phyloP scores from a whole-genome alignment of 1,139 yeast species.

The Yamadazyma sp. region DNA sequence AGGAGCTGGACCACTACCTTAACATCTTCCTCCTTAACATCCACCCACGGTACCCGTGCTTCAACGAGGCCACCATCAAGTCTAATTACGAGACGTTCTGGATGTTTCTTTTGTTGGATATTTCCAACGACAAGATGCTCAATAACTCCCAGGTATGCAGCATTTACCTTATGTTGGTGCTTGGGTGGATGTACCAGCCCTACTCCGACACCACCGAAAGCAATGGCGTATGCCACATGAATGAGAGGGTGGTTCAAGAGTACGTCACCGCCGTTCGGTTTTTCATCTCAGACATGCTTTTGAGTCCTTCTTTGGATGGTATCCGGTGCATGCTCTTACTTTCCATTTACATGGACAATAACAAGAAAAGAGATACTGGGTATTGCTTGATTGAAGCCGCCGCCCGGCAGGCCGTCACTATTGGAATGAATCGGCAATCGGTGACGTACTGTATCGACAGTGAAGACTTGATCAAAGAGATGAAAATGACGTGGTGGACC shows the following conservation, averaged over 20 bases:
- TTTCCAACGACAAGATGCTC: constrained; percentile 7
- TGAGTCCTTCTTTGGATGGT: constrained; percentile 42
- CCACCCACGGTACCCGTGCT: constrained; percentile 40
- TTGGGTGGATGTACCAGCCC: constrained; percentile 23
- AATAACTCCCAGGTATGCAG: constrained; percentile 28
- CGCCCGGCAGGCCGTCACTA: constrained; percentile 40
- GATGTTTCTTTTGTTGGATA: constrained; percentile 18
- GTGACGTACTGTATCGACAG: constrained; percentile 19
- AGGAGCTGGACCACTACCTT: constrained; percentile 28
- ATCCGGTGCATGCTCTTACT: constrained; percentile 38
- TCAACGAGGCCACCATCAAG: constrained; percentile 28
- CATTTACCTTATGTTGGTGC: constrained; percentile 40
- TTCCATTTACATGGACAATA: constrained; percentile 38
- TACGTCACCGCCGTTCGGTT: constrained; percentile 28
- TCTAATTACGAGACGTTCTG: constrained; percentile 13
- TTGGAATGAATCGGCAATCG: constrained; percentile 40
- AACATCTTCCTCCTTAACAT: constrained; percentile 36
- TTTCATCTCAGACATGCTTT: constrained; percentile 36
- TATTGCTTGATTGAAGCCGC: constrained; percentile 42
- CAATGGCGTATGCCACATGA: constrained; percentile 1
- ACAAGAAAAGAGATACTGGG: constrained; percentile 43
- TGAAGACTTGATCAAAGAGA: constrained; percentile 9
- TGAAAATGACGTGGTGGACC: constrained; percentile 17
- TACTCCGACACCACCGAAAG: neutral
- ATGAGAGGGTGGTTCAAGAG: constrained; percentile 1